phyloP scores from a whole-genome alignment of 2,329 filamentous ascomycete genomes.

The Orbilia blumenaviensis region DNA sequence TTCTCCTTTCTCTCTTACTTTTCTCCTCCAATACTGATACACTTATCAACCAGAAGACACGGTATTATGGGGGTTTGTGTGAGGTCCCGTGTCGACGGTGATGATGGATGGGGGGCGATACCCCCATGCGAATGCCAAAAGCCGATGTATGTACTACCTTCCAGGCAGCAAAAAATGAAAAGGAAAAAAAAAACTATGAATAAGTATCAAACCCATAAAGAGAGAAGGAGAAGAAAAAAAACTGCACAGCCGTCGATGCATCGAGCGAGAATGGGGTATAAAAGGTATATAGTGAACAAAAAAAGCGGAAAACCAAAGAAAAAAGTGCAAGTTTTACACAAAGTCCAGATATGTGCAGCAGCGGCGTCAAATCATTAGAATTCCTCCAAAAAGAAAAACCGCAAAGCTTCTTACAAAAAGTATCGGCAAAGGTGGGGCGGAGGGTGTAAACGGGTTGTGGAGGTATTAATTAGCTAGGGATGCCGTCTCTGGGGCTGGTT shows the following conservation, averaged over 20 bases:
- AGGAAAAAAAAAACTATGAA: background rate
- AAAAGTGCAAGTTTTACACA: slow-evolving; percentile 28
- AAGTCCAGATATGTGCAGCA: slow-evolving; percentile 41
- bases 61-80: background rate
- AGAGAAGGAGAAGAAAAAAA: slow-evolving; percentile 17
- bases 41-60: background rate
- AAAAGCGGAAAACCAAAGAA: background rate
- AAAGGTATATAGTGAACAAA: slow-evolving; percentile 2
- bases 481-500: slow-evolving; percentile 30
- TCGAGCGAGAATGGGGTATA: slow-evolving; percentile 5
- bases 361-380: slow-evolving; percentile 24
- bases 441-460: too few relatives aligned
- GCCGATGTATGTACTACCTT: background rate
- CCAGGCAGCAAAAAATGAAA: background rate
- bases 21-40: background rate
- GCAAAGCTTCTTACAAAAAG: background rate
- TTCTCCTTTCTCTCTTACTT: background rate
- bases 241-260: background rate
- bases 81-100: background rate
- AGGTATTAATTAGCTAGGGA: slow-evolving; percentile 18
- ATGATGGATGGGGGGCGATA: background rate
- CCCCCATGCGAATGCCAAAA: background rate
- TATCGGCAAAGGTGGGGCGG: background rate
- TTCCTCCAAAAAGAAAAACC: background rate
- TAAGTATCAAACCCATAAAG: background rate